Evolutionary conservation across 2,329 filamentous ascomycete species (phyloP), one percentile per base, ranked within the genome.

Genomic region (Pseudogymnoascus sp.): DNA sequence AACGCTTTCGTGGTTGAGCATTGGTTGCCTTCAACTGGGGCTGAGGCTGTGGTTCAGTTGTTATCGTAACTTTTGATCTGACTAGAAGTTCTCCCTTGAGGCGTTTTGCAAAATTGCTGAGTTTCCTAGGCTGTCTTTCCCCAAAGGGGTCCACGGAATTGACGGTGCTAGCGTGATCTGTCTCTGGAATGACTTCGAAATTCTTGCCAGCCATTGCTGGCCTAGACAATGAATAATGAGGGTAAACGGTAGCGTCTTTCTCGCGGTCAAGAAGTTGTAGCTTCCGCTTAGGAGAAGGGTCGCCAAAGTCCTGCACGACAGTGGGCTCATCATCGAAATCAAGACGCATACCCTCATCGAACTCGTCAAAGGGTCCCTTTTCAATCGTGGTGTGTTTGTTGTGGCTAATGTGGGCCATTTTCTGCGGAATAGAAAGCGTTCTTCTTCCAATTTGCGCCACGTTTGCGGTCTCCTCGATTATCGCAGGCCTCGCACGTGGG

Each of bases 391-490:
- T 33, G 37, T 26, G 11, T 11, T 21, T 63, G 39, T 11, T 60
- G n/a, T 8, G 65, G 43, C 33, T 43, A 65, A 33, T 66, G 37
- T 41, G 65, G 61, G 35, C 64, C 11, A 55, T 61, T 65, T 21
- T 62, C 19, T 39, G 67, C 61, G 31, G 66, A 64, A 41, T 69
- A 65, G 23, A 68, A 26, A 62, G 19, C 26, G 33, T 31, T 16
- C 19, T 45, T 37, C n/a, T 55, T 37, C 19, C 37, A 16, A 19
- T 38, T 33, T 29, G 33, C 2, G 37, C 31, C 21, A 60, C 37
- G 6, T 23, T 23, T 23, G 31, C 31, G 23, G 21, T 21, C 16
- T 43, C 61, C 8, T 60, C 61, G 19, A 49, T 35, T 11, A 55
- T 35, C 35, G 19, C 33, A 4, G 16, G 21, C 10, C 49, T 29